A percentile compares a stretch with the other conserved stretches of the same genome.
Evolutionary conservation across 345 rosid genomes (phyloP).

Genomic region (Citrus sp.): DNA sequence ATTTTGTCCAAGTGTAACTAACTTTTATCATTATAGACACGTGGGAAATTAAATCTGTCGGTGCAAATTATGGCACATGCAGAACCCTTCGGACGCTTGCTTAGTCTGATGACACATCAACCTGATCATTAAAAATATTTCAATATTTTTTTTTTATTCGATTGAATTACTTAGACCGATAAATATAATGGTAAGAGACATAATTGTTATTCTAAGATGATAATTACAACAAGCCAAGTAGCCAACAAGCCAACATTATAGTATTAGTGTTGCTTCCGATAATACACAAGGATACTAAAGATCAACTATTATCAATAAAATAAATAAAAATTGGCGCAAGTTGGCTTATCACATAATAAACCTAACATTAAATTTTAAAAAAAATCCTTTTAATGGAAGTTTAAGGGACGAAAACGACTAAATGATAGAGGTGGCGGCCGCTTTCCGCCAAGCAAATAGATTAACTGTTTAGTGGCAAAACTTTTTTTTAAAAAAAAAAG

Average conservation of each 20-base stretch:
- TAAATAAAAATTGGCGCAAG: neutral
- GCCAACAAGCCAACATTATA: neutral
- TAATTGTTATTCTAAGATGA: neutral
- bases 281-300: neutral
- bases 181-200: neutral
- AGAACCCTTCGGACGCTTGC: neutral
- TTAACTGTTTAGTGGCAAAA: neutral
- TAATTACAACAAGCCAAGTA: neutral
- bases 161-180: neutral
- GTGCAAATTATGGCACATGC: too few relatives aligned
- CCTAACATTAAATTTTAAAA: neutral
- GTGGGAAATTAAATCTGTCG: too few relatives aligned
- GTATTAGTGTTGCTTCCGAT: neutral
- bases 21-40: too few relatives aligned
- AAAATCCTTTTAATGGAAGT: neutral
- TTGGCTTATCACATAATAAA: neutral
- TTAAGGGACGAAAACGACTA: neutral
- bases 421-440: neutral
- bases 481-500: too few relatives aligned
- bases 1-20: too few relatives aligned
- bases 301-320: neutral
- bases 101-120: neutral
- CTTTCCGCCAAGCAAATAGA: slow-evolving; percentile 15
- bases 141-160: neutral
- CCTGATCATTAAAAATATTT: neutral